Evolutionary conservation across 805 yeast species (phyloP).

Genomic region (Saccharomycodes ludwigii): DNA sequence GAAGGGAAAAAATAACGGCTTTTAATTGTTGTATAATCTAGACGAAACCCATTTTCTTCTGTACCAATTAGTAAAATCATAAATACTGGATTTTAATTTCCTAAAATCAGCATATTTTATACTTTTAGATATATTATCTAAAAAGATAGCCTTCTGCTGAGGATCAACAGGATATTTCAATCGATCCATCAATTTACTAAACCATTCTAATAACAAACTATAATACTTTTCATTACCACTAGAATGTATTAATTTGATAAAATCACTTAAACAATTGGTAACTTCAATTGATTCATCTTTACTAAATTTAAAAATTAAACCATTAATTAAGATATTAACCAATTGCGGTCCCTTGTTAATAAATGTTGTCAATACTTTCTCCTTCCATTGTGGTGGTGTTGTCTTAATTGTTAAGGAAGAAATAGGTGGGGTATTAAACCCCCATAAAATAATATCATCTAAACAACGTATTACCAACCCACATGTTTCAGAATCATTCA

Average conservation of each 20-base stretch:
- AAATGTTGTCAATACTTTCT: slow-evolving; percentile 35
- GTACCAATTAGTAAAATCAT: slow-evolving; percentile 78
- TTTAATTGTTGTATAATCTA: slow-evolving; percentile 19
- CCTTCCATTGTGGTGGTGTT: slow-evolving; percentile 44
- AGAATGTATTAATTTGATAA: slow-evolving; percentile 35
- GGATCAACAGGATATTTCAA: slow-evolving; percentile 49
- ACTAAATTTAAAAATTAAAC: slow-evolving; percentile 62
- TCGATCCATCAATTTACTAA: slow-evolving; percentile 38
- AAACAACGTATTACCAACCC: slow-evolving; percentile 60
- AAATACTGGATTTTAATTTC: slow-evolving; percentile 56
- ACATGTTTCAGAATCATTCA: slow-evolving; percentile 63
- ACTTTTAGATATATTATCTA: slow-evolving; percentile 44
- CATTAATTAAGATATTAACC: slow-evolving; percentile 41
- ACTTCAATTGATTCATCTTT: slow-evolving; percentile 61
- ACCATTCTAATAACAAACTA: slow-evolving; percentile 38
- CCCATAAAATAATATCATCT: slow-evolving; percentile 79
- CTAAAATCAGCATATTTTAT: slow-evolving; percentile 58
- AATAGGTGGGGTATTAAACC: slow-evolving; percentile 67
- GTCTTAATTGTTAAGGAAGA: slow-evolving; percentile 42
- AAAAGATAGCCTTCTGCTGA: slow-evolving; percentile 55
- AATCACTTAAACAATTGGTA: slow-evolving; percentile 56
- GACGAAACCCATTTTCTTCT: slow-evolving; percentile 56
- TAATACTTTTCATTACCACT: slow-evolving; percentile 24
- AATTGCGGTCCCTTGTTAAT: slow-evolving; percentile 44
- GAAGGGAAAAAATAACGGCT: too few species aligned